phyloP scores from a whole-genome alignment of 805 yeast species.

The Suhomyces emberorum region DNA sequence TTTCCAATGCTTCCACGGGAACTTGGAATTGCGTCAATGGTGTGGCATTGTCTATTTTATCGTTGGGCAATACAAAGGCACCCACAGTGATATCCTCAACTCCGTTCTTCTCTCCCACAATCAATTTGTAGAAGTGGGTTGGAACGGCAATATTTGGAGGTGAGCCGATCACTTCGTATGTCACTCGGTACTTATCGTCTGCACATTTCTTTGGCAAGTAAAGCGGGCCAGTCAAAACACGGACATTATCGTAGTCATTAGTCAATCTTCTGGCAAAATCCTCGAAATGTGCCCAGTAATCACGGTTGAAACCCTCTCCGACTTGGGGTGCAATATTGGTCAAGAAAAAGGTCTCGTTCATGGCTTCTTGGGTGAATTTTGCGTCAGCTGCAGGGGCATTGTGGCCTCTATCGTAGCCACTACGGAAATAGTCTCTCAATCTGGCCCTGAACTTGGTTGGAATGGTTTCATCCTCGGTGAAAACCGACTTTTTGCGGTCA shows the following conservation, averaged over 20 bases:
- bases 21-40: conserved; percentile 78
- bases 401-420: conserved; percentile 96
- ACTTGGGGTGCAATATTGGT: conserved; percentile 96
- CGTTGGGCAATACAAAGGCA: conserved; percentile 93
- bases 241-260: conserved; percentile 63
- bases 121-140: conserved; percentile 89
- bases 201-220: conserved; percentile 76
- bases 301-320: conserved; percentile 96
- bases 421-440: conserved; percentile 83
- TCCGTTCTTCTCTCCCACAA: conserved; percentile 70
- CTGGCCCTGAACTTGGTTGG: conserved; percentile 75
- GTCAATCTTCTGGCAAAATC: conserved; percentile 81
- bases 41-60: conserved; percentile 63
- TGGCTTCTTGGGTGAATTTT: conserved; percentile 81
- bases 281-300: conserved; percentile 96
- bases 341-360: conserved; percentile 90
- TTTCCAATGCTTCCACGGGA: conserved; percentile 85
- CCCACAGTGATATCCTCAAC: conserved; percentile 62
- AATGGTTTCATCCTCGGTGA: conserved; percentile 80
- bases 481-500: conserved; percentile 77
- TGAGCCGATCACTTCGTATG: conserved; percentile 90
- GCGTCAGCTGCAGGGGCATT: conserved; percentile 98
- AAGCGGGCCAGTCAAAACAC: conserved; percentile 91
- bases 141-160: conserved; percentile 98
- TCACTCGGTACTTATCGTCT: conserved; percentile 83